Conservation (phyloP, 164 flowering plant genomes). For the Umbilicus rupestris region DNA sequence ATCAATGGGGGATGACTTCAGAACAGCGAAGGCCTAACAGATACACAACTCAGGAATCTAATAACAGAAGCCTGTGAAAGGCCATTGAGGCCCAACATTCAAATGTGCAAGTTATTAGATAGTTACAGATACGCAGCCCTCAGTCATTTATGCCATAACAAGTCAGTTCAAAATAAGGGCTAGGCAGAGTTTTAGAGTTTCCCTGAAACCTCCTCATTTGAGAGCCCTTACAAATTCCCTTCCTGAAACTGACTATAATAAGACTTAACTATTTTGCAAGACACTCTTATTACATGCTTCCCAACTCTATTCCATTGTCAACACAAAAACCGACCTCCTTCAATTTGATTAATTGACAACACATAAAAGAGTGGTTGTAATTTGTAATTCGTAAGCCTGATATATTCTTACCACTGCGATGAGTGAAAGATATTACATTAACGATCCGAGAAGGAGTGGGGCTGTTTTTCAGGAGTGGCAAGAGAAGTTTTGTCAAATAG, state of each 20-base stretch:
- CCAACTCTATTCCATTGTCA: not conserved
- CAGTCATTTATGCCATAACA: not conserved
- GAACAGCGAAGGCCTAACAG: not conserved
- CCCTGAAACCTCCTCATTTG: not conserved
- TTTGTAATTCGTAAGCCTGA: no score
- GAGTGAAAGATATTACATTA: slow-evolving; percentile 85
- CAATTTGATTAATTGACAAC: not conserved
- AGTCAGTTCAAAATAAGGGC: not conserved
- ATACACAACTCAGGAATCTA: not conserved
- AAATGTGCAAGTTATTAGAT: not conserved
- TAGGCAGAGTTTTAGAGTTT: not conserved
- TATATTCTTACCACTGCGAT: slow-evolving; percentile 51
- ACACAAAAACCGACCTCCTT: not conserved
- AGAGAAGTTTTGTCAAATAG: slow-evolving; percentile 54
- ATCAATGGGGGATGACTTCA: not conserved
- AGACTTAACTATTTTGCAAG: not conserved
- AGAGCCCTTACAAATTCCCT: not conserved
- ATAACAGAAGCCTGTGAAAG: not conserved
- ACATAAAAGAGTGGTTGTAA: not conserved
- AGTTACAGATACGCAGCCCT: not conserved
- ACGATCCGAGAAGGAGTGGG: slow-evolving; percentile 69
- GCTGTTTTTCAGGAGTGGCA: slow-evolving; percentile 72
- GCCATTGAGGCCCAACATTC: not conserved
- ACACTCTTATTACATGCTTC: not conserved
- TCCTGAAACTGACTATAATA: not conserved